Base-by-base conservation (phyloP, 75 land plant species). In the Larix kaempferi region DNA sequence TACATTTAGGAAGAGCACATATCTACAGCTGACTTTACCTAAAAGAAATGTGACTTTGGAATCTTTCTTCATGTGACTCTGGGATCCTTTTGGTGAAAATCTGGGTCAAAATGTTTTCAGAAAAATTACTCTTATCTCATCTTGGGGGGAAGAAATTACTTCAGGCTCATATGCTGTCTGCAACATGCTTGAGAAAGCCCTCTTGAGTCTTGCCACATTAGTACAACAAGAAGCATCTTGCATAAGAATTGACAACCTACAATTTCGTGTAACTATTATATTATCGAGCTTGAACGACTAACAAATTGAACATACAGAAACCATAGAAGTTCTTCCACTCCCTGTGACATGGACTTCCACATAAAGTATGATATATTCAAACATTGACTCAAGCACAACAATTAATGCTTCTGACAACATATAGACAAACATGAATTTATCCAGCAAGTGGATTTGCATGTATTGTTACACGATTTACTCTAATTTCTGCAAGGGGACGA, bases 401-500 rank as follows among this genome's bases (percentile, higher is more conserved):
- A 69, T 19, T n/a, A 39, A 41, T 22, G n/a, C 23, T 44, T 69
- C 39, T 14, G 41, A 37, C 52, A n/a, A 3, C 7, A 2, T 39
- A 69, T 41, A 35, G 35, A 39, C 21, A 75, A 8, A 60, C 15
- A 62, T 60, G 57, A 75, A 58, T 11, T 59, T 84, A 94, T 63
- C 94, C 98, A 79, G 99, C 95, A 56, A 97, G 87, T 37, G 99
- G 99, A 78, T 95, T 97, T 74, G 99, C 98, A 78, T 97, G 99
- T 56, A 97, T 94, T 0, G 99, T 97, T 55, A 97, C 95, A 71
- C 98, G 92, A 63, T 97, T 97, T 27, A 97, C 61, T 61, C 98
- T 88, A 64, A 97, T 95, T 81, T 95, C 99, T 17, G 98, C 95
- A 77, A 96, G 93, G 13, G 99, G 99, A 49, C 95, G 80, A 82